phyloP scores from a whole-genome alignment of 2,329 filamentous ascomycete species.

The Colletotrichum sp. region DNA sequence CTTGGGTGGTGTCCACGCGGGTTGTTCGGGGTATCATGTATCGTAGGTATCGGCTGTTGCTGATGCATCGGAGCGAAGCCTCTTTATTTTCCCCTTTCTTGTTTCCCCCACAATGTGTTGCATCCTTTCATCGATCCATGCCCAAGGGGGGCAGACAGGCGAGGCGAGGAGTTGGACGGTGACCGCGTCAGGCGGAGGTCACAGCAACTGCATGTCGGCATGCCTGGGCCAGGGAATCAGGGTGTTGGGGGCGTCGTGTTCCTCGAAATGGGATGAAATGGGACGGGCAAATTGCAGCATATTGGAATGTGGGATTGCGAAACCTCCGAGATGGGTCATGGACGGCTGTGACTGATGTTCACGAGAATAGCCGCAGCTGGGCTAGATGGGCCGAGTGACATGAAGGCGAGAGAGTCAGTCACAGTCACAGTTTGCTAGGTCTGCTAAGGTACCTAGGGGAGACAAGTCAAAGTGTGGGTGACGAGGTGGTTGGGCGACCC shows the following conservation, averaged over 20 bases:
- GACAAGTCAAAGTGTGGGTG: neutral
- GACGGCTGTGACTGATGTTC: neutral
- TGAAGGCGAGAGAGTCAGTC: neutral
- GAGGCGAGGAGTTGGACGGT: neutral
- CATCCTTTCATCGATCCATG: neutral
- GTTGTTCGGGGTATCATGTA: neutral
- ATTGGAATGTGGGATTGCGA: slow-evolving; percentile 11
- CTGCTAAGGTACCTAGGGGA: neutral
- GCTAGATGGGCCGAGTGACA: neutral
- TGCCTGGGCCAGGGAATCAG: neutral
- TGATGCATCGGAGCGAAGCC: neutral
- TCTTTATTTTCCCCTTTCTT: neutral
- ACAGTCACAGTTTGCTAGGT: neutral
- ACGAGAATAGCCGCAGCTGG: neutral
- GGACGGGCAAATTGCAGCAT: neutral
- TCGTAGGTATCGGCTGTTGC: neutral
- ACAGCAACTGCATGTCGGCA: neutral
- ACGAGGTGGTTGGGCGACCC: neutral
- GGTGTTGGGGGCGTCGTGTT: neutral
- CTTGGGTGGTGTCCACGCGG: neutral
- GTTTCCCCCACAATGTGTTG: neutral
- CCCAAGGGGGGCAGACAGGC: neutral
- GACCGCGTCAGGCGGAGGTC: neutral
- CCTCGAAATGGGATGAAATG: neutral
- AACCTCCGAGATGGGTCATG: slow-evolving; percentile 15